These are phyloP conservation scores for Pyricularia grisea DNA, from an alignment of 2,329 filamentous ascomycete genomes.

Conservation along the genomic window DNA sequence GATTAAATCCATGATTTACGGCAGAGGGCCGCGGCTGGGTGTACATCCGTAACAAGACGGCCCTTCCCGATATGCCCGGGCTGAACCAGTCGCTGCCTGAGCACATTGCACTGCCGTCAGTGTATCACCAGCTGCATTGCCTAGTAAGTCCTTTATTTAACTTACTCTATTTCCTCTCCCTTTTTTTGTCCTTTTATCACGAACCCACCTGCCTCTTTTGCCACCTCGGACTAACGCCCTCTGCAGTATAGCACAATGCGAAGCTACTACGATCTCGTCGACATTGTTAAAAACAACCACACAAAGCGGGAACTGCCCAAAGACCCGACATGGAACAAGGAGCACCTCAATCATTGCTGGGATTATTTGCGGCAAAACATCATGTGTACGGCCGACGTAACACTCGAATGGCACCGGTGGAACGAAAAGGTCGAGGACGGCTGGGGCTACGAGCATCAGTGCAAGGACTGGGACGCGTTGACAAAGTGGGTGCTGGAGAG, in stretches of 20 bases:
- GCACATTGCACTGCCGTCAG: neutral
- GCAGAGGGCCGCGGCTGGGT: neutral
- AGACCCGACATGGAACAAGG: neutral
- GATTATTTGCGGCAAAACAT: neutral
- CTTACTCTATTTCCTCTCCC: neutral
- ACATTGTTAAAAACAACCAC: neutral
- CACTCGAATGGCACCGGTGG: neutral
- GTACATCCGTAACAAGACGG: neutral
- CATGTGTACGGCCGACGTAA: neutral
- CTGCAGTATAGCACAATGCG: neutral
- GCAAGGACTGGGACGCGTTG: neutral
- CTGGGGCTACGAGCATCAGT: neutral
- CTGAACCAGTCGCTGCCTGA: neutral
- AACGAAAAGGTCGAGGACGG: neutral
- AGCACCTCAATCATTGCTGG: neutral
- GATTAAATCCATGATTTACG: neutral
- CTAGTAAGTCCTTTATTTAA: neutral
- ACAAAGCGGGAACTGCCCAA: neutral
- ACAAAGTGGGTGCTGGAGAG: neutral
- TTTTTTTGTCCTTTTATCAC: neutral
- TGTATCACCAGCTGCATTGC: neutral
- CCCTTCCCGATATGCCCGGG: neutral
- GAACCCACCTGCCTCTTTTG: no score
- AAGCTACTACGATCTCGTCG: neutral
- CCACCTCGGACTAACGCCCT: neutral